Base-by-base conservation (phyloP, 2,329 filamentous ascomycete species). In the Aspergillus sp. region DNA sequence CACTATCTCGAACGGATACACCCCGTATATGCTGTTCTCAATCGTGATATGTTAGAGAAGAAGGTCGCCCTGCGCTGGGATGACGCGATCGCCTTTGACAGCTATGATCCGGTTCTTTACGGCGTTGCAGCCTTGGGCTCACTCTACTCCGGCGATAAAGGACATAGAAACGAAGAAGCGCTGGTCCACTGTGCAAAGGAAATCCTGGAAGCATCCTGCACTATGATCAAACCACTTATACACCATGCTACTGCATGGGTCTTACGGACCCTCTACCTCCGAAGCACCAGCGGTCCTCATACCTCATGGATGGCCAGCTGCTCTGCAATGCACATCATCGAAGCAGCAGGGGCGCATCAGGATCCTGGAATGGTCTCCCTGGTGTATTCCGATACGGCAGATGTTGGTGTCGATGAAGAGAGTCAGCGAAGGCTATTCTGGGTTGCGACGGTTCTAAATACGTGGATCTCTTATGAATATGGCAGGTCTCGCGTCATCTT, bases 261-360 rank as follows among this genome's bases (percentile, higher is more conserved):
- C 0, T 76, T 86, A 3, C 80, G 83, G 2, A 77, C 79, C 0
- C 71, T 82, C 0, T 85, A 85, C 58, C 71, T 86, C 8, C 77
- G 84, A 7, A 76, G 82, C 36, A 82, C 82, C 0, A 81, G 78
- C 2, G 79, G 81, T 2, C 83, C 83, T 2, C 82, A 86, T 60
- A 76, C 78, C 0, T 77, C 81, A 1, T 74, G 72, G 83, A 81
- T 86, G 72, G 82, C 83, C 0, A 84, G 81, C 60, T 84, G 80
- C 59, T 81, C 78, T 1, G 68, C 83, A n/a, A 84, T 86, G 81
- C 84, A 86, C 63, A 75, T 86, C 41, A 73, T 84, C 0, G 84
- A 86, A 65, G 83, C 83, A 3, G 79, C 81, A n/a, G 70, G 70
- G 0, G 54, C 59, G 36, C 62, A 64, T 8, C 62, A 60, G 19